A percentile compares a stretch with the other conserved stretches of the same genome.
Conservation (phyloP, 2,329 filamentous ascomycete genomes). For the Nigrospora osmanthi region DNA sequence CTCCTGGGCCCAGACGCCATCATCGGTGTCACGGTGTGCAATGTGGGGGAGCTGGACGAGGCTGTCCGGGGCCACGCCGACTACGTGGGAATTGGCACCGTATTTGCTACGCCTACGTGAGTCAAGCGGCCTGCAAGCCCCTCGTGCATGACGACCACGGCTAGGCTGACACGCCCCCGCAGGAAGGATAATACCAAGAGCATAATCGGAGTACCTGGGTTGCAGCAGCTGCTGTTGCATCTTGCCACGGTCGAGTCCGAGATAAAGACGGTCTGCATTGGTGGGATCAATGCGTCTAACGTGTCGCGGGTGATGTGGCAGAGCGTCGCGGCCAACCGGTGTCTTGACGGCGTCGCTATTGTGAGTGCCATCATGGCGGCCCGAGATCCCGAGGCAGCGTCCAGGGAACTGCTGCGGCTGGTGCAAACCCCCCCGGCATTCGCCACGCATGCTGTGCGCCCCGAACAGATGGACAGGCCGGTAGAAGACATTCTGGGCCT, state of each 20-base stretch:
- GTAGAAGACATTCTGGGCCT: constrained; percentile 15
- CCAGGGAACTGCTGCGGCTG: constrained; percentile 49
- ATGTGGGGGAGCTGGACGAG: constrained; percentile 59
- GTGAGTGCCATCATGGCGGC: constrained; percentile 84
- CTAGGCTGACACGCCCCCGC: neutral
- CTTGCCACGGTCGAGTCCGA: constrained; percentile 40
- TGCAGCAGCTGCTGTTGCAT: constrained; percentile 55
- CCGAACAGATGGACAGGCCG: constrained; percentile 6
- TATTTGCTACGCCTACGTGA: constrained; percentile 78
- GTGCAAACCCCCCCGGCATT: constrained; percentile 35
- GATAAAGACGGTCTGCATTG: constrained; percentile 72
- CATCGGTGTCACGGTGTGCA: constrained; percentile 82
- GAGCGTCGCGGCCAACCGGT: constrained; percentile 44
- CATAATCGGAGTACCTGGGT: constrained; percentile 67
- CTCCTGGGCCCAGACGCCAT: constrained; percentile 72
- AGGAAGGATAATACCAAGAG: constrained; percentile 83
- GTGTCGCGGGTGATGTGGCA: constrained; percentile 68
- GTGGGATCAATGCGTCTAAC: constrained; percentile 76
- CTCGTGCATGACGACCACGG: constrained; percentile 4
- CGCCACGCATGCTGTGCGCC: constrained; percentile 3
- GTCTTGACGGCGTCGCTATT: constrained; percentile 74
- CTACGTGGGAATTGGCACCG: constrained; percentile 85
- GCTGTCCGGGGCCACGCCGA: constrained; percentile 74
- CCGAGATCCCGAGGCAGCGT: constrained; percentile 54
- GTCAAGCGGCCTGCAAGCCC: constrained; percentile 7